Percentiles rank a stretch among this genome's conserved stretches.
These are phyloP conservation scores for Hericium coralloides DNA, from an alignment of 768 basidiomycete species.

Conservation along the genomic window DNA sequence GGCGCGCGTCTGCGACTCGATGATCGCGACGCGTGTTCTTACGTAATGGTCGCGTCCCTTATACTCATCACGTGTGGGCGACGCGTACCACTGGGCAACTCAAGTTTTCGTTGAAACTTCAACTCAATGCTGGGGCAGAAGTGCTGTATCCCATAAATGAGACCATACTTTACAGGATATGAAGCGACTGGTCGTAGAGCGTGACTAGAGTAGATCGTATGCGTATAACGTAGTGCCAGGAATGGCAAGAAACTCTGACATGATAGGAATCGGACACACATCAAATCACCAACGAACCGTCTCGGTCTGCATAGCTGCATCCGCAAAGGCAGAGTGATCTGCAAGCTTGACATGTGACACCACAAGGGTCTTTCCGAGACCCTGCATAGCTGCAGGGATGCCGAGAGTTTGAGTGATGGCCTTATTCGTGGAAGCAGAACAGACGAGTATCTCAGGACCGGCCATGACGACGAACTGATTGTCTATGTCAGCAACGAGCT, in stretches of 20 bases:
- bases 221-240: no score
- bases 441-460: constrained; percentile 8
- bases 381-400: constrained; percentile 5
- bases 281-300: constrained; percentile 26
- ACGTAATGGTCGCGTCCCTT: background rate
- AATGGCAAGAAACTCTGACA: no score
- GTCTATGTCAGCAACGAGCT: background rate
- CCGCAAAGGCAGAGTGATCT: constrained; percentile 9
- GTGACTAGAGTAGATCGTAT: no score
- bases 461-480: constrained; percentile 12
- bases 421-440: constrained; percentile 13
- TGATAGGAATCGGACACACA: no score
- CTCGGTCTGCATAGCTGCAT: constrained; percentile 28
- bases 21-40: background rate
- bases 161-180: no score
- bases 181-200: no score
- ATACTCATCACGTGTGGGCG: background rate
- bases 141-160: no score
- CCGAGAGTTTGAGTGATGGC: constrained; percentile 6
- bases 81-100: no score
- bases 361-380: constrained; percentile 6
- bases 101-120: no score
- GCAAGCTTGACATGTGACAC: constrained; percentile 15
- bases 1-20: background rate
- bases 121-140: no score